Percentiles rank a stretch among this genome's conserved stretches.
phyloP scores from a whole-genome alignment of 768 basidiomycete genomes.

The Mycena epipterygia region DNA sequence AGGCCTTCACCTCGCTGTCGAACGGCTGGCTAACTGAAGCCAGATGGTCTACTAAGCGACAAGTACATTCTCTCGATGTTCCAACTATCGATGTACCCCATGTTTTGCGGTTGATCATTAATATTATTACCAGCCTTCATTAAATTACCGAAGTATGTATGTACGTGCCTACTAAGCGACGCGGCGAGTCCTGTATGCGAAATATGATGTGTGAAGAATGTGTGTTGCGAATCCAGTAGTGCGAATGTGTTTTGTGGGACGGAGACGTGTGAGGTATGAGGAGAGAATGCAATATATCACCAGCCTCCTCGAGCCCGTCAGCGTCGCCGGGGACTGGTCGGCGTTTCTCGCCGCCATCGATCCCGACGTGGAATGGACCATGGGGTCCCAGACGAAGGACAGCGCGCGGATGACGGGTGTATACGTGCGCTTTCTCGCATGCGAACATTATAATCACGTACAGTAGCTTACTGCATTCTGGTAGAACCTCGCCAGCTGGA shows the following conservation, averaged over 20 bases:
- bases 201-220: neutral
- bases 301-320: too few species aligned
- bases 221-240: slow-evolving; percentile 1
- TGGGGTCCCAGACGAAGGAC: too few species aligned
- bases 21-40: slow-evolving; percentile 12
- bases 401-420: too few species aligned
- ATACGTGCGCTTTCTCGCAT: too few species aligned
- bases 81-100: slow-evolving; percentile 10
- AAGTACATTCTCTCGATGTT: slow-evolving; percentile 19
- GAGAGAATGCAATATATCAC: neutral
- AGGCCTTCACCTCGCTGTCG: slow-evolving; percentile 15
- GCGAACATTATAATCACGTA: too few species aligned
- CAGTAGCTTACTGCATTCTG: too few species aligned
- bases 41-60: slow-evolving; percentile 13
- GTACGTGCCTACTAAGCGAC: slow-evolving; percentile 5
- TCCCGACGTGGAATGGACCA: too few species aligned
- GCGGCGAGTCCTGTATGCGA: neutral
- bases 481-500: too few species aligned
- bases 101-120: slow-evolving; percentile 18
- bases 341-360: too few species aligned
- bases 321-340: too few species aligned
- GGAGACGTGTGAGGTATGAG: neutral
- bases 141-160: slow-evolving; percentile 9
- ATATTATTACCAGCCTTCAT: slow-evolving; percentile 16
- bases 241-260: neutral